Base-by-base conservation (phyloP, 805 yeast species). In the Kluyveromyces wickerhamii region DNA sequence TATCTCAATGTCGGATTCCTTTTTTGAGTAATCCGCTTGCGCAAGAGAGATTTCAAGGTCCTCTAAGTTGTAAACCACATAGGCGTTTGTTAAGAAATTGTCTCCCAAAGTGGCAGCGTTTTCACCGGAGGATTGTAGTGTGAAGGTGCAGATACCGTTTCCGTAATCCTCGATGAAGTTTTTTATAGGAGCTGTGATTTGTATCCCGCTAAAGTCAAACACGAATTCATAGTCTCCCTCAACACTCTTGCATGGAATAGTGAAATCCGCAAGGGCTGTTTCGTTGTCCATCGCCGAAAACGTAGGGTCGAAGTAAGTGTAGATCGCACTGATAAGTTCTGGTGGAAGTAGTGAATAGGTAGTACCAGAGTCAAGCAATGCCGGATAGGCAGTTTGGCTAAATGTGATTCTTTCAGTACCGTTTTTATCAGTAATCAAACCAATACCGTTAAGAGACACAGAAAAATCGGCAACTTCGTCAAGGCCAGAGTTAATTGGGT, bases 31-130 rank as follows among this genome's bases (percentile, higher is more conserved):
- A 34, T 57, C 58, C 2, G 67, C 77, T 41, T 66, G 72, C 4
- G 76, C 79, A 32, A 73, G 22, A 0, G 69, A 67, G n/a, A 73
- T 48, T 38, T 65, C 65, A 14, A 53, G 46, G 21, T 59, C 60
- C 21, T 69, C 77, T 38, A 76, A 48, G 53, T 77, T 80, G 39
- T 67, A 77, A 31, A 74, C 81, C 23, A 72, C 65, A 44, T 77
- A 77, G 2, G 75, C 77, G 25, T 67, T 57, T 38, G 72, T 62
- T 40, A 77, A 51, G 57, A 77, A 74, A 4, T 69, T 63, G 51
- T 75, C 80, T 37, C 84, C 84, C n/a, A 75, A 52, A 7, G 69
- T 64, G 26, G 59, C 47, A 7, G 32, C 26, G n/a, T 54, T 54
- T 34, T 51, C 59, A 19, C 56, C 62, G 7, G 64, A 48, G 7